A percentile compares a stretch with the other conserved stretches of the same genome.
phyloP scores from a whole-genome alignment of 192 early-diverging fungal genomes.

The Gorgonomyces haynaldii region DNA sequence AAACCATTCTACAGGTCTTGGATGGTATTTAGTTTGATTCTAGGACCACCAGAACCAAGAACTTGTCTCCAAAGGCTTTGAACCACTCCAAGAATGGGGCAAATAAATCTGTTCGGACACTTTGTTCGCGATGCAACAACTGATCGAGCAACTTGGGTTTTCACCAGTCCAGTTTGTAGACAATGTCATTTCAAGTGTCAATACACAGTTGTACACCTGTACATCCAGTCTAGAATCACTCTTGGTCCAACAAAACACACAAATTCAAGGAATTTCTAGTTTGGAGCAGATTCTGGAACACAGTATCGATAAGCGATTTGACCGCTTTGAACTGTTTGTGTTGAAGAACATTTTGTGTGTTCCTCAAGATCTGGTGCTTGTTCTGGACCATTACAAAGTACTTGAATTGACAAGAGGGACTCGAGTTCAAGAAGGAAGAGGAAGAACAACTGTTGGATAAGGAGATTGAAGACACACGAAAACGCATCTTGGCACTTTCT shows the following conservation, averaged over 20 bases:
- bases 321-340: slow-evolving; percentile 67
- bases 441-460: too few relatives aligned
- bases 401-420: not conserved
- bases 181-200: slow-evolving; percentile 67
- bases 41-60: slow-evolving; percentile 14
- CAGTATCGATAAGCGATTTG: slow-evolving; percentile 71
- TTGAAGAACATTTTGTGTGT: slow-evolving; percentile 64
- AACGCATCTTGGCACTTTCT: too few relatives aligned
- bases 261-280: slow-evolving; percentile 47
- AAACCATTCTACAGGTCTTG: slow-evolving; percentile 3
- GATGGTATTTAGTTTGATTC: too few relatives aligned
- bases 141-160: slow-evolving; percentile 66
- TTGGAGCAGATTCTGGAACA: slow-evolving; percentile 68
- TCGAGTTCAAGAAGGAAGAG: not conserved
- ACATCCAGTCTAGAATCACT: slow-evolving; percentile 45
- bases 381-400: not conserved
- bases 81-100: slow-evolving; percentile 8
- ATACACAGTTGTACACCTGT: slow-evolving; percentile 60
- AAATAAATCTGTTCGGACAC: too few relatives aligned
- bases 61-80: slow-evolving; percentile 1
- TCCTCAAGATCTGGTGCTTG: slow-evolving; percentile 13
- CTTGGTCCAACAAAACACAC: not conserved
- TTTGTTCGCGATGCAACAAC: too few relatives aligned
- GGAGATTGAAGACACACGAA: too few relatives aligned
- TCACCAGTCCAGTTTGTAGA: slow-evolving; percentile 69